Evolutionary conservation across 83 land plant species (phyloP).

Genomic region (Isoetes engelmannii): DNA sequence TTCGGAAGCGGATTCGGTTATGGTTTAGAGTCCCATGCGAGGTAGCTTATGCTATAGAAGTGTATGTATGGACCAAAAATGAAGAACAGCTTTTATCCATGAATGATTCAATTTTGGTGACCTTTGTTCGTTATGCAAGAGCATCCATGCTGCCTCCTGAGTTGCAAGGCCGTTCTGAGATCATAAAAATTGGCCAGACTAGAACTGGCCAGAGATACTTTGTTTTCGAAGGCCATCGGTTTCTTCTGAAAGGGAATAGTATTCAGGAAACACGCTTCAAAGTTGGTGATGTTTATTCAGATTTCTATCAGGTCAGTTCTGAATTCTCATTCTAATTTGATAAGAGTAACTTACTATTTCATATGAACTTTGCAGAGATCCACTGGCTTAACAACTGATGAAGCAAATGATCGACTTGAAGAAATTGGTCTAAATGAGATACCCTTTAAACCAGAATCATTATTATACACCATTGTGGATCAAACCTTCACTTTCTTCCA

Average conservation of each 20-base stretch:
- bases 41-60: constrained; percentile 26
- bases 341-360: neutral
- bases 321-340: neutral
- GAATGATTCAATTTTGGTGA: constrained; percentile 26
- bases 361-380: neutral
- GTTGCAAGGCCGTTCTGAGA: constrained; percentile 31
- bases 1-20: constrained; percentile 26
- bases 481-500: constrained; percentile 2
- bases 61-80: constrained; percentile 31
- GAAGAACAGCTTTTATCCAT: constrained; percentile 28
- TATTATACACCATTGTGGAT: neutral
- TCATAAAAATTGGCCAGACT: constrained; percentile 15
- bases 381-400: neutral
- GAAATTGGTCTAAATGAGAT: constrained; percentile 6
- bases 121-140: constrained; percentile 18
- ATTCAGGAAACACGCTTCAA: constrained; percentile 17
- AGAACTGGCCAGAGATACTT: constrained; percentile 23
- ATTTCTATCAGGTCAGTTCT: constrained; percentile 29
- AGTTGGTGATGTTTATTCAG: constrained; percentile 23
- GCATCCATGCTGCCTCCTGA: constrained; percentile 24
- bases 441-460: constrained; percentile 8
- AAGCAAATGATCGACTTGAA: constrained; percentile 2
- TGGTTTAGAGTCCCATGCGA: constrained; percentile 40
- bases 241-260: constrained; percentile 18
- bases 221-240: constrained; percentile 32